Evolutionary conservation across 2,329 filamentous ascomycete genomes (phyloP), one percentile per base, ranked within the genome.

Genomic region (Phyllosticta capitalensis): DNA sequence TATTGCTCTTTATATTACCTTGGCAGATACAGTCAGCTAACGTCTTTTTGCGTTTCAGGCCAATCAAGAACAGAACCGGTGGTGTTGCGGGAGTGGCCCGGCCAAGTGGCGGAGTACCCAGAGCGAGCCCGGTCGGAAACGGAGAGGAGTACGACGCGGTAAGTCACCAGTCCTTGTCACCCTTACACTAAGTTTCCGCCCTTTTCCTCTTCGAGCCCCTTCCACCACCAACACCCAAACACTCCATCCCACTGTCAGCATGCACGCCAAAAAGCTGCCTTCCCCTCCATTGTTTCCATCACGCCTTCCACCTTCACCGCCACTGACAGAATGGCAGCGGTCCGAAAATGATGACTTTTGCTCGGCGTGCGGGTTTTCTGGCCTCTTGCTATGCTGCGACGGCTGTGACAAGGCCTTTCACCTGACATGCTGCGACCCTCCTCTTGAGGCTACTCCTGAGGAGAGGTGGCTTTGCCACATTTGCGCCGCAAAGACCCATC

Each of bases 381-480:
- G 92, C 60, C 85, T 90, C 66, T 82, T 99, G 63, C 81, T 97
- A 64, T 96, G 92, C 75, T 99, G 94, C 74, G 94, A 97, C 76
- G 89, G 88, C 63, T 99, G 94, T 75, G 83, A 87, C 62, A 85
- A 90, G 65, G 90, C 92, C 5, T 96, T 95, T 74, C 94, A 97
- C 74, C 90, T 94, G 71, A 81, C 83, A 61, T 97, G 94, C 72
- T 84, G 94, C 65, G 88, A 95, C 72, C 91, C 92, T 63, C 87
- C 90, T 48, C 78, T 90, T 65, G n/a, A 53, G 9, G 50, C 52
- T 21, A 60, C 58, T n/a, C 66, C 65, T 53, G 66, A 70, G 26
- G 81, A 53, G 38, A 54, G 52, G 21, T 97, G 91, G 89, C 94
- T 82, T 72, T 97, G 92, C 75, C 87, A 89, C 67, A 81, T 83